Conservation (phyloP, 2,329 filamentous ascomycete species). For the Periconia macrospinosa region DNA sequence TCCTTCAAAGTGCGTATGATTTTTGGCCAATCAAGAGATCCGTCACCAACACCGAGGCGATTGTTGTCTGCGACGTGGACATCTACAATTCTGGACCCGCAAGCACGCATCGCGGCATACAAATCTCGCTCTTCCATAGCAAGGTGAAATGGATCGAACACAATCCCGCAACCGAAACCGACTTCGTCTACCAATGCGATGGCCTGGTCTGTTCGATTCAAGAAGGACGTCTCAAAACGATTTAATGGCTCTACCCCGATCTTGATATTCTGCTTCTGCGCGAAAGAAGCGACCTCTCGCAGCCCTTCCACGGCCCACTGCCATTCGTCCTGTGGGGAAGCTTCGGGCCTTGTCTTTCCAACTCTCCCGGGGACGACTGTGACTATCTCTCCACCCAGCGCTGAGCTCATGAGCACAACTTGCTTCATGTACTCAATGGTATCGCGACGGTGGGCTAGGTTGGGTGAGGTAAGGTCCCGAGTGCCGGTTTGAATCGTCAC, state of each 20-base stretch:
- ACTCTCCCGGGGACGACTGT: neutral
- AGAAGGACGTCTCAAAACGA: neutral
- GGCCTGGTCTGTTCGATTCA: neutral
- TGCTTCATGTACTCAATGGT: neutral
- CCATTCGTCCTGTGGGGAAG: neutral
- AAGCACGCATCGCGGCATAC: neutral
- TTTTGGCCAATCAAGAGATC: neutral
- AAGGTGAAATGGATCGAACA: neutral
- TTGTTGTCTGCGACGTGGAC: neutral
- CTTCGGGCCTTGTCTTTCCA: neutral
- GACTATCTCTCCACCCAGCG: neutral
- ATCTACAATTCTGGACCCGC: neutral
- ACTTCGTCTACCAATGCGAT: neutral
- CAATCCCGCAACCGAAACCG: neutral
- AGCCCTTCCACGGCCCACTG: neutral
- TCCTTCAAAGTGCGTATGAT: neutral
- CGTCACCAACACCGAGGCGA: neutral
- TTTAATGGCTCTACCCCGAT: neutral
- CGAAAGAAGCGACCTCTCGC: neutral
- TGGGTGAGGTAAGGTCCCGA: neutral
- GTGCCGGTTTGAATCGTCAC: neutral
- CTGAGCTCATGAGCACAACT: neutral
- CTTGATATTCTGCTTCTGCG: neutral
- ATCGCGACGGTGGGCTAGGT: neutral
- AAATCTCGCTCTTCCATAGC: neutral